Evolutionary conservation across 1,284 basidiomycete genomes (phyloP).

Genomic region (Cutaneotrichosporon sp.): DNA sequence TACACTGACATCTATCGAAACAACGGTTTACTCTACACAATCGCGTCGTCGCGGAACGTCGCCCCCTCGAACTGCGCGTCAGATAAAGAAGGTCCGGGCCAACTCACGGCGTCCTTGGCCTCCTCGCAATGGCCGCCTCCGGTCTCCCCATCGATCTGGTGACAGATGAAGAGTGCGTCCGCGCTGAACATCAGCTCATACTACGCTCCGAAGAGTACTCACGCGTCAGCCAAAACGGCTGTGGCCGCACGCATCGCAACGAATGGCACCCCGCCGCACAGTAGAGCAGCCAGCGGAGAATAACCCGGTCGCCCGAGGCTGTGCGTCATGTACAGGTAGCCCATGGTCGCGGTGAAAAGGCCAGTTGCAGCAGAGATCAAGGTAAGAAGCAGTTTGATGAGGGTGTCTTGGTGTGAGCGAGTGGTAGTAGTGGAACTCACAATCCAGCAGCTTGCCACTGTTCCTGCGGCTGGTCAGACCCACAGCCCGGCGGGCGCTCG

Average conservation of each 20-base stretch:
- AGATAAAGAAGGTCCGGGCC: background rate
- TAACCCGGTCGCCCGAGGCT: conserved; percentile 71
- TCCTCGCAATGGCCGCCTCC: conserved; percentile 65
- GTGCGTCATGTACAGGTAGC: conserved; percentile 85
- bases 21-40: conserved; percentile 11
- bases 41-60: conserved; percentile 17
- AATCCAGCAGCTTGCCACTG: conserved; percentile 50
- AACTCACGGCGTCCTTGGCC: conserved; percentile 68
- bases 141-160: conserved; percentile 77
- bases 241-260: conserved; percentile 78
- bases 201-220: conserved; percentile 34
- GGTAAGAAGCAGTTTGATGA: conserved; percentile 63
- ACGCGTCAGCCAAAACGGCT: conserved; percentile 76
- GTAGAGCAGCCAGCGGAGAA: conserved; percentile 71
- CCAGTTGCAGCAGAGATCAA: conserved; percentile 73
- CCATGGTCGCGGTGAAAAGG: conserved; percentile 74
- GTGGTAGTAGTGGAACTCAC: conserved; percentile 31
- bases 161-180: conserved; percentile 83
- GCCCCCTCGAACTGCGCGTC: conserved; percentile 19
- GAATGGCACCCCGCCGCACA: conserved; percentile 76
- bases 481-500: conserved; percentile 67
- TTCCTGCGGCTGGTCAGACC: conserved; percentile 50
- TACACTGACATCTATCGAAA: background rate
- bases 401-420: conserved; percentile 52
- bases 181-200: conserved; percentile 44